A percentile compares a stretch with the other conserved stretches of the same genome.
phyloP scores from a whole-genome alignment of 257 asterid species.

The Haberlea rhodopensis region DNA sequence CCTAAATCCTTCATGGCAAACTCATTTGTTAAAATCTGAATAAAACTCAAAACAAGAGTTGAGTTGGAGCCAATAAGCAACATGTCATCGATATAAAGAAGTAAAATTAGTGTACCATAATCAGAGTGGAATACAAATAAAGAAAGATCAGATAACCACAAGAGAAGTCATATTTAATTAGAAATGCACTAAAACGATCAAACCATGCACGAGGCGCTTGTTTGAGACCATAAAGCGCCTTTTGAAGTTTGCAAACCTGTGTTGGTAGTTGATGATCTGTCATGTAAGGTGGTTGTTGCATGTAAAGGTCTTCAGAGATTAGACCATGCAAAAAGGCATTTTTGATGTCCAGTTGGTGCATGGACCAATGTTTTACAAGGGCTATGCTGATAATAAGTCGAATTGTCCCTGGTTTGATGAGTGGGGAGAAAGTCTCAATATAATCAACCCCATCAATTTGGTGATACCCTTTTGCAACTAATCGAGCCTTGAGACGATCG shows the following conservation, averaged over 20 bases:
- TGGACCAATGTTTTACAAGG: no score
- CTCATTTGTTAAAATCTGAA: neutral
- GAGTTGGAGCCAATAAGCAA: neutral
- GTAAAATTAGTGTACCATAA: no score
- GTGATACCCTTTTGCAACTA: no score
- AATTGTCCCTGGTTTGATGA: no score
- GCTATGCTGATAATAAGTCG: no score
- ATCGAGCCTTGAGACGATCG: no score
- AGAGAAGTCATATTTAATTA: neutral
- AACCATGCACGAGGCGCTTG: conserved; percentile 19
- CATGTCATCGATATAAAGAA: no score
- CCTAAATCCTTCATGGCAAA: conserved; percentile 4
- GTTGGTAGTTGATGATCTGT: neutral
- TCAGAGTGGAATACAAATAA: neutral
- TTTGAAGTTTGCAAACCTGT: neutral
- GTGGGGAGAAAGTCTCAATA: no score
- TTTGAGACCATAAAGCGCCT: conserved; percentile 7
- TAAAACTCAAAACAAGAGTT: neutral
- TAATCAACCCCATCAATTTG: no score
- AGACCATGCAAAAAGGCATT: neutral
- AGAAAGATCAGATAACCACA: neutral
- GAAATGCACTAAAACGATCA: neutral
- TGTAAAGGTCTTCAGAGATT: neutral
- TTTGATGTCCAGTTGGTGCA: no score
- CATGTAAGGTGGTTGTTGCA: neutral